These are phyloP conservation scores for Uncinocarpus reesii DNA, from an alignment of 2,329 filamentous ascomycete genomes.

Conservation along the genomic window DNA sequence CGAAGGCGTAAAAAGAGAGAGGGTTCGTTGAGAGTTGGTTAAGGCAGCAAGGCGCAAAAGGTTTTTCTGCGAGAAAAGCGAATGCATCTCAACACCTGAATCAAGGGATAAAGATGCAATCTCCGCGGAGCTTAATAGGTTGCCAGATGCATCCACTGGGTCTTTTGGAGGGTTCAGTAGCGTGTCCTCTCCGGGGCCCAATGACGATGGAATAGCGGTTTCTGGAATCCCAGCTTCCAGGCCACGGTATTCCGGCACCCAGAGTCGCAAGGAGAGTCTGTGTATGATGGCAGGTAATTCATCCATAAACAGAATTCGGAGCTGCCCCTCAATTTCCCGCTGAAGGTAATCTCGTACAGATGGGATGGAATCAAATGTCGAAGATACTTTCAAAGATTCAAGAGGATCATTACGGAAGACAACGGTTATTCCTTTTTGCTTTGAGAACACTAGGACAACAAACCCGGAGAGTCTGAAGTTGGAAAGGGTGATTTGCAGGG, in stretches of 20 bases:
- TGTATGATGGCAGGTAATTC: slow-evolving; percentile 95
- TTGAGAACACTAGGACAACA: slow-evolving; percentile 94
- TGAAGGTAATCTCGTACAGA: slow-evolving; percentile 97
- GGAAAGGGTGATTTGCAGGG: slow-evolving; percentile 91
- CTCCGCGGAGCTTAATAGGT: slow-evolving; percentile 62
- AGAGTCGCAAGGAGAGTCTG: slow-evolving; percentile 73
- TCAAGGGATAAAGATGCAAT: slow-evolving; percentile 71
- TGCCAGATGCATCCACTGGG: slow-evolving; percentile 69
- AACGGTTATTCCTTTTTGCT: slow-evolving; percentile 89
- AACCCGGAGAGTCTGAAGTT: slow-evolving; percentile 94
- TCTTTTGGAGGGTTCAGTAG: slow-evolving; percentile 70
- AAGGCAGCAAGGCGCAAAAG: slow-evolving; percentile 70
- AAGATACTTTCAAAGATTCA: slow-evolving; percentile 95
- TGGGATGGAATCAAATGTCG: slow-evolving; percentile 96
- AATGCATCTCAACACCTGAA: slow-evolving; percentile 68
- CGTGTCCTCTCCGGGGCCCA: slow-evolving; percentile 63
- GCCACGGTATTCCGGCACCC: slow-evolving; percentile 73
- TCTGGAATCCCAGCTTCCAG: slow-evolving; percentile 35
- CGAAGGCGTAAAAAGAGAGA: slow-evolving; percentile 85
- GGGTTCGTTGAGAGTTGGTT: slow-evolving; percentile 76
- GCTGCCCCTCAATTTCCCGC: slow-evolving; percentile 85
- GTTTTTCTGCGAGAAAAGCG: slow-evolving; percentile 92
- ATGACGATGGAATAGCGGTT: slow-evolving; percentile 36
- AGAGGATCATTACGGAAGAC: slow-evolving; percentile 97
- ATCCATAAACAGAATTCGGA: slow-evolving; percentile 93